Conservation (phyloP, 306 rosid genomes). For the Arachis stenosperma region DNA sequence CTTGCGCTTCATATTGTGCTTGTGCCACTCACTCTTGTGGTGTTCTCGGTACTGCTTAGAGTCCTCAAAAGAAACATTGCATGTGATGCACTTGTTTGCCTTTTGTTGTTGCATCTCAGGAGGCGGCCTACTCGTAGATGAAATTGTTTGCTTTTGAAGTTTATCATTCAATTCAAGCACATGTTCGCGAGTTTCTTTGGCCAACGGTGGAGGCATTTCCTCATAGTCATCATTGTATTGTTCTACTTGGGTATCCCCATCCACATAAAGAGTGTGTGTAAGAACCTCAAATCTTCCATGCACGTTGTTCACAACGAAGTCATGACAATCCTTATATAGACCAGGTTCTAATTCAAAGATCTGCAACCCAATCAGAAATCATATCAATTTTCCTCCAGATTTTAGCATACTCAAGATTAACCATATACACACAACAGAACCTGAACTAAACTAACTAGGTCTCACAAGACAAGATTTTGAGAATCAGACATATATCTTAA, state of each 20-base stretch:
- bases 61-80: conserved; percentile 63
- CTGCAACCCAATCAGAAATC: conserved; percentile 37
- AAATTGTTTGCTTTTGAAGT: conserved; percentile 66
- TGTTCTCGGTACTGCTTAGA: conserved; percentile 78
- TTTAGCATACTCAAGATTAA: conserved; percentile 24
- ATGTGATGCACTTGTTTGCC: conserved; percentile 76
- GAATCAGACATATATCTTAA: not conserved
- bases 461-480: not conserved
- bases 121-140: conserved; percentile 40
- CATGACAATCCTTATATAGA: conserved; percentile 78
- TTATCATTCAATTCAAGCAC: conserved; percentile 59
- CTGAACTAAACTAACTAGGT: not conserved
- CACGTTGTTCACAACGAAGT: conserved; percentile 58
- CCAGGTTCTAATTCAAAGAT: conserved; percentile 87
- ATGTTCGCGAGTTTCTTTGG: conserved; percentile 52
- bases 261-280: conserved; percentile 73
- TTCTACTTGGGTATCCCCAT: conserved; percentile 71
- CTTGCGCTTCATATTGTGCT: conserved; percentile 83
- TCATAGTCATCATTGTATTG: conserved; percentile 75
- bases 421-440: not conserved
- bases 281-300: conserved; percentile 91
- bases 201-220: conserved; percentile 46
- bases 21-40: conserved; percentile 95
- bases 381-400: conserved; percentile 1
- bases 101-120: conserved; percentile 58